Conservation (phyloP, 108 stramenopile genomes). For the Cyclotella distinguenda region DNA sequence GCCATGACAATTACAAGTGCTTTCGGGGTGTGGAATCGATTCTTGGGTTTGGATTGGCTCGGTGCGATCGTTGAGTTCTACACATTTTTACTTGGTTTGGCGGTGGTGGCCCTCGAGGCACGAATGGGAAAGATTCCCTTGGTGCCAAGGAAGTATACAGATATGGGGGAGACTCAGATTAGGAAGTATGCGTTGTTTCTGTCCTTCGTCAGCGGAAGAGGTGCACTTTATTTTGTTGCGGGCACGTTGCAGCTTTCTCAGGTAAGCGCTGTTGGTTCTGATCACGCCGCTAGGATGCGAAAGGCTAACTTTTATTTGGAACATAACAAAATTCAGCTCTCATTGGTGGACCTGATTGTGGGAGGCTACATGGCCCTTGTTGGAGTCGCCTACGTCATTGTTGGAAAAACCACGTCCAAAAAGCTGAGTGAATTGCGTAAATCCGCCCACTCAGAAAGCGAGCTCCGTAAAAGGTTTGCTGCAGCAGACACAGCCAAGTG, state of each 20-base stretch:
- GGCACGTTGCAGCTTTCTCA: slow-evolving; percentile 53
- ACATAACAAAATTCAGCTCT: background rate
- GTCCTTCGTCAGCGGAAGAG: slow-evolving; percentile 57
- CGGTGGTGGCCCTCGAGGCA: slow-evolving; percentile 48
- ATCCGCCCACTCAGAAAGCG: slow-evolving; percentile 29
- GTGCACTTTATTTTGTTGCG: slow-evolving; percentile 52
- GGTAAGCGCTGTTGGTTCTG: background rate
- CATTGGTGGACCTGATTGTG: background rate
- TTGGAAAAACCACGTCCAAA: slow-evolving; percentile 40
- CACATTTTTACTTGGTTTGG: slow-evolving; percentile 41
- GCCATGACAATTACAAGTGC: slow-evolving; percentile 45
- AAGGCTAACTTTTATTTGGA: background rate
- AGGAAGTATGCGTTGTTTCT: slow-evolving; percentile 58
- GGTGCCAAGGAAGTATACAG: slow-evolving; percentile 11
- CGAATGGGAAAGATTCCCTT: slow-evolving; percentile 8
- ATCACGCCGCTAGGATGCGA: too few relatives aligned
- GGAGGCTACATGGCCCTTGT: slow-evolving; percentile 57
- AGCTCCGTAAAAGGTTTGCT: slow-evolving; percentile 36
- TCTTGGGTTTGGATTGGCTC: slow-evolving; percentile 40
- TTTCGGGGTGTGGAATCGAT: slow-evolving; percentile 28
- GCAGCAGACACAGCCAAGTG: slow-evolving; percentile 31
- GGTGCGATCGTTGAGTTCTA: slow-evolving; percentile 50
- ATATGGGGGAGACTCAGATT: slow-evolving; percentile 24
- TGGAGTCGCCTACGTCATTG: slow-evolving; percentile 48
- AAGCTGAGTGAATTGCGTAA: slow-evolving; percentile 50